These are phyloP conservation scores for Dillenia suffruticosa DNA, from an alignment of 164 flowering plant genomes.

Conservation along the genomic window DNA sequence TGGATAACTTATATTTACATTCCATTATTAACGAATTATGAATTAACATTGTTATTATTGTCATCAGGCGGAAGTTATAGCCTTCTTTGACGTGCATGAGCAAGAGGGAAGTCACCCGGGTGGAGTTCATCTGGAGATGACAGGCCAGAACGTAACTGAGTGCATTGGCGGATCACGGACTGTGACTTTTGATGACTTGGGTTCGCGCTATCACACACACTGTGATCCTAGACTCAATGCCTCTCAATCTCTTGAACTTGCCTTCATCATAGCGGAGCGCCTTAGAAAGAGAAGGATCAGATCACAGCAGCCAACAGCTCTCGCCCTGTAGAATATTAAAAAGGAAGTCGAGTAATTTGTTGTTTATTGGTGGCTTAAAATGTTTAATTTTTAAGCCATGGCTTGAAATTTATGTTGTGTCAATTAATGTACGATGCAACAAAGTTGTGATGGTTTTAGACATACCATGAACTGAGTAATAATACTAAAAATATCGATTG, in stretches of 20 bases:
- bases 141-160: slow-evolving; percentile 88
- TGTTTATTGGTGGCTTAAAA: too few species aligned
- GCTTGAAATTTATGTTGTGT: too few species aligned
- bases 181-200: slow-evolving; percentile 77
- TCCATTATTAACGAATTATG: too few species aligned
- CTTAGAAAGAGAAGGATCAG: slow-evolving; percentile 69
- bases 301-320: slow-evolving; percentile 19
- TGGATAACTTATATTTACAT: too few species aligned
- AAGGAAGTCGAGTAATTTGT: too few species aligned
- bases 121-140: slow-evolving; percentile 91
- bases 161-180: slow-evolving; percentile 92
- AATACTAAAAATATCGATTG: too few species aligned
- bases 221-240: slow-evolving; percentile 95
- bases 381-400: too few species aligned
- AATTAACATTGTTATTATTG: background rate
- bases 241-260: slow-evolving; percentile 91
- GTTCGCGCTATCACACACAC: slow-evolving; percentile 92
- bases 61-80: slow-evolving; percentile 74
- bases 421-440: too few species aligned
- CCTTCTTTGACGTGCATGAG: slow-evolving; percentile 92
- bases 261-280: slow-evolving; percentile 85
- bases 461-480: too few species aligned
- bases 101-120: slow-evolving; percentile 95
- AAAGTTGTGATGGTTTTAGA: too few species aligned
- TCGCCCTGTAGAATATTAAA: too few species aligned